Conservation (phyloP, 371 early-diverging fungal genomes). For the Smittium mucronatum region DNA sequence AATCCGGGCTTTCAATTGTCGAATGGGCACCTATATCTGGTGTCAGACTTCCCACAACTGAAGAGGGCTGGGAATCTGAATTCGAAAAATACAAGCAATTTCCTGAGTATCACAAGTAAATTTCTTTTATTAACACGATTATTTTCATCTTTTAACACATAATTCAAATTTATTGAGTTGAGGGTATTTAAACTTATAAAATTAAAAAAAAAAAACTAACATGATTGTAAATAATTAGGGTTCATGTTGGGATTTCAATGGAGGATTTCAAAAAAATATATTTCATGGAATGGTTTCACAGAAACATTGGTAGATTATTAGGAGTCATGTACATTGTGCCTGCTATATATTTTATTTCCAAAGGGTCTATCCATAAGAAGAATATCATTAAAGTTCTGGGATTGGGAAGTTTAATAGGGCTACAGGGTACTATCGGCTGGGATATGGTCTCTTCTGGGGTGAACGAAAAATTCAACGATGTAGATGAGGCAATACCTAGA, state of each 20-base stretch:
- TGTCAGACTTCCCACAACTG: conserved; percentile 75
- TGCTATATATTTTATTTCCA: conserved; percentile 67
- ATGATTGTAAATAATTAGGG: conserved; percentile 24
- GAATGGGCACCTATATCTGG: conserved; percentile 95
- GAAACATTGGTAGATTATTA: conserved; percentile 85
- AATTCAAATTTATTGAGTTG: too few relatives aligned
- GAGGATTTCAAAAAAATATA: conserved; percentile 91
- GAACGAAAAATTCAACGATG: conserved; percentile 44
- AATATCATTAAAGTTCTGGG: conserved; percentile 54
- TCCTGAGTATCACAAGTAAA: conserved; percentile 77
- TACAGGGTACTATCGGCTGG: conserved; percentile 94
- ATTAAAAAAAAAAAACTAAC: too few relatives aligned
- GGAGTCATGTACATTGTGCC: conserved; percentile 81
- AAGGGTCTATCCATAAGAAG: conserved; percentile 56
- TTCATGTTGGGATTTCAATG: conserved; percentile 78
- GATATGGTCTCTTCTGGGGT: conserved; percentile 94
- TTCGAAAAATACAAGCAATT: conserved; percentile 95
- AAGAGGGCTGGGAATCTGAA: conserved; percentile 79
- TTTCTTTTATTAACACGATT: background rate
- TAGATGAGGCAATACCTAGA: conserved; percentile 71
- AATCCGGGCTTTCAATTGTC: conserved; percentile 87
- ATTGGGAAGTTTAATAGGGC: conserved; percentile 64
- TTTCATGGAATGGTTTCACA: conserved; percentile 94
- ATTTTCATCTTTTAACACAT: background rate
- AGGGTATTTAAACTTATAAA: too few relatives aligned